Conservation (phyloP, 2,329 filamentous ascomycete species). For the Calonectria pteridis region DNA sequence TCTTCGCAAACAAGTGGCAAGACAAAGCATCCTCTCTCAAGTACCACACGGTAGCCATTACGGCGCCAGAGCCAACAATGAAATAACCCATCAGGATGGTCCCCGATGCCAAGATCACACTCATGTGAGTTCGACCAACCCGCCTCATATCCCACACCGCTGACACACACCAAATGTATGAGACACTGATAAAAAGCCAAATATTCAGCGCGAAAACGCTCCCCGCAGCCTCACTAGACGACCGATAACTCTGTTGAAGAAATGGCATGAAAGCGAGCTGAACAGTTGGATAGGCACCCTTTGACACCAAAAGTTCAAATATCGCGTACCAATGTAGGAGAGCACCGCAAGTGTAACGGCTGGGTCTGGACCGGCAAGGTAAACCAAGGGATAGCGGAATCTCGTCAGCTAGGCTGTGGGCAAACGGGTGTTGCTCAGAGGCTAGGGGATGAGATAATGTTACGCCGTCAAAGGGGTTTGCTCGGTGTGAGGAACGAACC, state of each 20-base stretch:
- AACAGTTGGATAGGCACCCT: not conserved
- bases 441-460: too few species aligned
- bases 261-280: not conserved
- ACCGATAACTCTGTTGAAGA: too few species aligned
- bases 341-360: not conserved
- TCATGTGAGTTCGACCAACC: not conserved
- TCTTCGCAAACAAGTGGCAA: not conserved
- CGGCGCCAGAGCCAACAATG: not conserved
- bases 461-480: too few species aligned
- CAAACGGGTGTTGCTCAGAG: too few species aligned
- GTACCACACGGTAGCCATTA: not conserved
- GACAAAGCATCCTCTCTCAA: not conserved
- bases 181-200: not conserved
- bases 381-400: too few species aligned
- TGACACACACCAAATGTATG: constrained; percentile 3
- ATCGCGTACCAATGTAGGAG: not conserved
- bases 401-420: too few species aligned
- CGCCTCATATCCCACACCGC: not conserved
- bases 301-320: not conserved
- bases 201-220: not conserved
- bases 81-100: not conserved
- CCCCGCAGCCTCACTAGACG: not conserved
- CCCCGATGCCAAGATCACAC: not conserved
- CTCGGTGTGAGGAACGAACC: too few species aligned
- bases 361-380: too few species aligned